phyloP scores from a whole-genome alignment of 495 filamentous ascomycete genomes.

The Penicillium flavigenum region DNA sequence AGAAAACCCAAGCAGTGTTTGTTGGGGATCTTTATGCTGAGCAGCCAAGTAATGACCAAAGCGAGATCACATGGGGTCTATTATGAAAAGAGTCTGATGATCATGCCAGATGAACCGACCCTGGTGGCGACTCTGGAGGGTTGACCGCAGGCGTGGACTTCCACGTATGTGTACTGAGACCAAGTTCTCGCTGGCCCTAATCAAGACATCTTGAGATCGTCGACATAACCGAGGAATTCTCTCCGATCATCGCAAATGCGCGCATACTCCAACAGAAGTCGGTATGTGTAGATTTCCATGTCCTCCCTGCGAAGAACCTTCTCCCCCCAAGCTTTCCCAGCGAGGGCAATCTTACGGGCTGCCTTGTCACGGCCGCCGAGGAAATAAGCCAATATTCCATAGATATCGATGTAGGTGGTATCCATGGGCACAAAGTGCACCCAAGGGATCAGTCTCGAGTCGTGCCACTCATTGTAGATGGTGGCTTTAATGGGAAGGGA shows the following conservation, averaged over 20 bases:
- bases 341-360: constrained; percentile 44
- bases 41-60: neutral
- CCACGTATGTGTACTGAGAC: neutral
- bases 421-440: constrained; percentile 52
- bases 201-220: constrained; percentile 3
- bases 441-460: constrained; percentile 56
- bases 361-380: constrained; percentile 33
- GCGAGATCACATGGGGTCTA: neutral
- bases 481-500: constrained; percentile 50
- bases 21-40: neutral
- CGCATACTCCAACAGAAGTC: constrained; percentile 44
- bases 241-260: constrained; percentile 20
- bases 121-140: neutral
- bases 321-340: constrained; percentile 43
- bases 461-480: constrained; percentile 58
- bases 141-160: neutral
- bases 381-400: constrained; percentile 42
- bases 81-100: neutral
- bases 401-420: constrained; percentile 42
- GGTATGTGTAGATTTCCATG: constrained; percentile 41
- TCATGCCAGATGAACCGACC: neutral
- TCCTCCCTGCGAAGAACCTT: constrained; percentile 41
- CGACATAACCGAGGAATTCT: constrained; percentile 14
- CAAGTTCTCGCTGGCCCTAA: neutral
- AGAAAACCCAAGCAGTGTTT: neutral